phyloP scores from a whole-genome alignment of 2,329 filamentous ascomycete genomes.

The Neonectria coccinea region DNA sequence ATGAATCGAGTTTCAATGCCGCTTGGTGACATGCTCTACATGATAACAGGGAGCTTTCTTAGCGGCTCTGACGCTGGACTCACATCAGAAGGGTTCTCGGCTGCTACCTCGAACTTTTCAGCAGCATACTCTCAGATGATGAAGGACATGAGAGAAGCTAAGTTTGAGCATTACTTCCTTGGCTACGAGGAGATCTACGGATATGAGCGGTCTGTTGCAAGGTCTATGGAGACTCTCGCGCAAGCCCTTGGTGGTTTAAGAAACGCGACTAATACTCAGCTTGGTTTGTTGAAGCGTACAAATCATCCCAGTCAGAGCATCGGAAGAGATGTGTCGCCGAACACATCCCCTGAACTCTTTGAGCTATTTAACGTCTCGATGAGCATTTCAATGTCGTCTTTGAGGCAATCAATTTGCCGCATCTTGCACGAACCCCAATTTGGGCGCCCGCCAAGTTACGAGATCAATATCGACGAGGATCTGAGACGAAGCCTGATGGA shows the following conservation, averaged over 20 bases:
- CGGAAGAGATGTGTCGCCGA: accelerated
- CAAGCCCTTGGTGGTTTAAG: slow-evolving; percentile 91
- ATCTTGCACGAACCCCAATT: slow-evolving; percentile 44
- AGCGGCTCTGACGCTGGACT: slow-evolving; percentile 84
- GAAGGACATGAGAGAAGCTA: slow-evolving; percentile 85
- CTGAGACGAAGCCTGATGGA: slow-evolving; percentile 84
- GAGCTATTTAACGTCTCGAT: slow-evolving; percentile 37
- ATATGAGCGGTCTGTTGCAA: slow-evolving; percentile 81
- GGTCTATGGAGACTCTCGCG: slow-evolving; percentile 85
- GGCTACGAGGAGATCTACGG: slow-evolving; percentile 84
- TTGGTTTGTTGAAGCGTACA: slow-evolving; percentile 74
- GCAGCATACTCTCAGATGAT: slow-evolving; percentile 76
- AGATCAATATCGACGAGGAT: slow-evolving; percentile 76
- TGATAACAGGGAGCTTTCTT: slow-evolving; percentile 85
- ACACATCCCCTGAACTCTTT: slow-evolving; percentile 30
- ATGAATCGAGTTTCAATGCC: slow-evolving; percentile 79
- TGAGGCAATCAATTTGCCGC: slow-evolving; percentile 31
- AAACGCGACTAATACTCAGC: slow-evolving; percentile 90
- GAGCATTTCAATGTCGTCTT: slow-evolving; percentile 29
- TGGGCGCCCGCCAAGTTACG: slow-evolving; percentile 55
- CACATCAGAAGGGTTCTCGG: slow-evolving; percentile 71
- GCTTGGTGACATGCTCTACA: slow-evolving; percentile 82
- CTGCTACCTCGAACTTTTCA: slow-evolving; percentile 72
- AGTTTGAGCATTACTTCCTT: slow-evolving; percentile 86
- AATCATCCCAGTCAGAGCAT: neutral